Evolutionary conservation across 1,139 yeast genomes (phyloP).

Genomic region (Debaryomyces subglobosus): DNA sequence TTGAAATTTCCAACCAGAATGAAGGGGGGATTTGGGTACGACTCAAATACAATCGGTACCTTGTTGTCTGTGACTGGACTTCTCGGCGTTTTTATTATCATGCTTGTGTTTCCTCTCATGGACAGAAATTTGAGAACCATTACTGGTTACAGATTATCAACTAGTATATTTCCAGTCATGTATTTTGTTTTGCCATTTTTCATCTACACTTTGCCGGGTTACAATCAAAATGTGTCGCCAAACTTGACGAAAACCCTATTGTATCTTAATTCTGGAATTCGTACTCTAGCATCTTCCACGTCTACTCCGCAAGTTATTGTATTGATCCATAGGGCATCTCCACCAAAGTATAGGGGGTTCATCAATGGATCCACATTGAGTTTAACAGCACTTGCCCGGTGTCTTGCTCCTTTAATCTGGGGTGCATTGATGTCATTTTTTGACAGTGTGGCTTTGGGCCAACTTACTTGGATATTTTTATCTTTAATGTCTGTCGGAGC

Average conservation of each 20-base stretch:
- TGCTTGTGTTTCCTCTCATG: constrained; percentile 56
- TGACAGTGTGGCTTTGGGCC: constrained; percentile 44
- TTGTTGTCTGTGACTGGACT: constrained; percentile 59
- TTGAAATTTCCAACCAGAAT: constrained; percentile 42
- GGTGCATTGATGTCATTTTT: constrained; percentile 57
- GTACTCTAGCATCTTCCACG: constrained; percentile 34
- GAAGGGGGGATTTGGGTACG: constrained; percentile 37
- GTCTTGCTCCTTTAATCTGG: constrained; percentile 61
- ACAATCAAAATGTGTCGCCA: constrained; percentile 27
- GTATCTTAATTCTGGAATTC: constrained; percentile 31
- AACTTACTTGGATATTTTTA: constrained; percentile 55
- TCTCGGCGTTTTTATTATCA: constrained; percentile 54
- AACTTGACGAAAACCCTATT: constrained; percentile 27
- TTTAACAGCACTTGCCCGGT: constrained; percentile 57
- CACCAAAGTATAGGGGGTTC: constrained; percentile 51
- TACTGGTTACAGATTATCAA: constrained; percentile 44
- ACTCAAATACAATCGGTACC: constrained; percentile 53
- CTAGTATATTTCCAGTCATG: constrained; percentile 47
- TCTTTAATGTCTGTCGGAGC: constrained; percentile 39
- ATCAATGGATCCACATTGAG: constrained; percentile 54
- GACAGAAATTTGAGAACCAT: constrained; percentile 54
- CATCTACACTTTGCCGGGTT: constrained; percentile 44
- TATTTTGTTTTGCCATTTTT: constrained; percentile 54
- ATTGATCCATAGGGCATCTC: constrained; percentile 52
- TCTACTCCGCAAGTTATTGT: constrained; percentile 46